Percentiles rank a stretch among this genome's conserved stretches.
Conservation (phyloP, 1,284 basidiomycete species). For the Rhodotorula sp. region DNA sequence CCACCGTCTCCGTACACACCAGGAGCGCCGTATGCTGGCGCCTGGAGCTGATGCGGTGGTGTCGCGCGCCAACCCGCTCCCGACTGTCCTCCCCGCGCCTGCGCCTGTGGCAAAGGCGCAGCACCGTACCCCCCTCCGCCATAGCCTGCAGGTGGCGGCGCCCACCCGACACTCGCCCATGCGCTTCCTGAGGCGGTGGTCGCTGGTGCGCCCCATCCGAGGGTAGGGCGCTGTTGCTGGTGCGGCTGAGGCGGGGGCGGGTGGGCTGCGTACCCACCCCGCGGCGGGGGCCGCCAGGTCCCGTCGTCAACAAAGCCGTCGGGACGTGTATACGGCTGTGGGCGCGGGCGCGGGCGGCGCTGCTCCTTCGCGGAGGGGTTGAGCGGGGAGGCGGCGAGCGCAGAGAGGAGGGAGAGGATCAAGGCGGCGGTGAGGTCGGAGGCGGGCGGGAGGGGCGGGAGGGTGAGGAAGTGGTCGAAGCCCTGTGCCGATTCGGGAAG, state of each 20-base stretch:
- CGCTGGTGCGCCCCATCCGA: background rate
- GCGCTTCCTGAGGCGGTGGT: too few relatives aligned
- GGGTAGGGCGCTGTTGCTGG: background rate
- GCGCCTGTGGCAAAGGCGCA: too few relatives aligned
- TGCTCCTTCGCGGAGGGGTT: slow-evolving; percentile 18
- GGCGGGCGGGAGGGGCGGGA: slow-evolving; percentile 36
- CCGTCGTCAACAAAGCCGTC: slow-evolving; percentile 31
- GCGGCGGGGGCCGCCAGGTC: slow-evolving; percentile 23
- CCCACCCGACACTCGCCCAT: background rate
- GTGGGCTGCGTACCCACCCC: background rate
- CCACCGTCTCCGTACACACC: too few relatives aligned
- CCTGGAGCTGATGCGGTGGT: too few relatives aligned
- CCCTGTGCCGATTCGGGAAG: slow-evolving; percentile 29
- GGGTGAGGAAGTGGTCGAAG: slow-evolving; percentile 42
- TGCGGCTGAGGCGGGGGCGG: background rate
- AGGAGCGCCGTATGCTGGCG: too few relatives aligned
- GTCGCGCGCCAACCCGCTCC: too few relatives aligned
- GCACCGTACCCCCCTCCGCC: too few relatives aligned
- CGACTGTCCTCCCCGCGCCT: too few relatives aligned
- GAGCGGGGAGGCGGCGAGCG: background rate
- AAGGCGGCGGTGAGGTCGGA: slow-evolving; percentile 26
- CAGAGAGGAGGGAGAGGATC: slow-evolving; percentile 23
- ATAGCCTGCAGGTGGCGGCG: too few relatives aligned
- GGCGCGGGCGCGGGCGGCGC: slow-evolving; percentile 11
- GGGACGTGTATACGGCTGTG: background rate